These are phyloP conservation scores for Catunica adiposa DNA, from an alignment of 2,329 filamentous ascomycete genomes.

Conservation along the genomic window DNA sequence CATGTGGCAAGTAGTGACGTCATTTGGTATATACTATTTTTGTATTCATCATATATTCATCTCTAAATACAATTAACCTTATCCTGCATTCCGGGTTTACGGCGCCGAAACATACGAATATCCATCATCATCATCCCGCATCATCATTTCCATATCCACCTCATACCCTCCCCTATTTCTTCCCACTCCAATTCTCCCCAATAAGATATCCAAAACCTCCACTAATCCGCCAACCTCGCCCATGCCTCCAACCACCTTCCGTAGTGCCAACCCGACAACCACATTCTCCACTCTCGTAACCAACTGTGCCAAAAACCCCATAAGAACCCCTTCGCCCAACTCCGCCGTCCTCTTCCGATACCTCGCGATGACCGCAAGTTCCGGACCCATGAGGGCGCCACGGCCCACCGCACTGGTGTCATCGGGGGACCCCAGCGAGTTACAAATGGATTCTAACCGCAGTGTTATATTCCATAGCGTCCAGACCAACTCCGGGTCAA, in stretches of 20 bases:
- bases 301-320: constrained; percentile 88
- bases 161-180: not conserved
- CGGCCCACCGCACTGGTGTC: constrained; percentile 39
- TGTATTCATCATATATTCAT: not conserved
- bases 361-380: constrained; percentile 64
- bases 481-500: constrained; percentile 79
- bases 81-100: not conserved
- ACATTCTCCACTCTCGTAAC: constrained; percentile 78
- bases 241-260: constrained; percentile 61
- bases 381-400: constrained; percentile 34
- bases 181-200: constrained; percentile 21
- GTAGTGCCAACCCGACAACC: constrained; percentile 59
- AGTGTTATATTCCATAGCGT: constrained; percentile 77
- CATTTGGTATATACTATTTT: too few relatives aligned
- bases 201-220: constrained; percentile 58
- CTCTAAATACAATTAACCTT: not conserved
- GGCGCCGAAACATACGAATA: constrained; percentile 2
- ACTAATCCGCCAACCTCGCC: constrained; percentile 54
- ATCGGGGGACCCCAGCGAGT: constrained; percentile 50
- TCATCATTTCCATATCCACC: not conserved
- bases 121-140: not conserved
- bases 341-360: constrained; percentile 56
- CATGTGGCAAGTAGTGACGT: too few relatives aligned
- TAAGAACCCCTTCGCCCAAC: constrained; percentile 70
- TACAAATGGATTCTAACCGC: constrained; percentile 84